Evolutionary conservation across 768 basidiomycete species (phyloP), one percentile per base, ranked within the genome.

Genomic region (Tremella mesenterica): DNA sequence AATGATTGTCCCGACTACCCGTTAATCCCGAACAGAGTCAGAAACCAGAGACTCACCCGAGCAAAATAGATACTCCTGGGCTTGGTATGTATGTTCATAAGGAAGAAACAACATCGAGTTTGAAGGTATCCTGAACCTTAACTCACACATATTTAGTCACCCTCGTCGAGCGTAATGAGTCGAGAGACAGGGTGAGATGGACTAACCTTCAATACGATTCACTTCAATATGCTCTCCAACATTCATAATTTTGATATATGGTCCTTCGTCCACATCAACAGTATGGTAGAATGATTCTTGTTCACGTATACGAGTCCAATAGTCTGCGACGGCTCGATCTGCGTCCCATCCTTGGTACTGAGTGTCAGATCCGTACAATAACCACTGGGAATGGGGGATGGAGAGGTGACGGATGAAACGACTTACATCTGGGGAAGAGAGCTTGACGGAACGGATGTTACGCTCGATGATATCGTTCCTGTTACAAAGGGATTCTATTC

Each of bases 31-130:
- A 20, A 16, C 20, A 31, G 18, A 4, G 10, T 16, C 31, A 3
- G n/a, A 36, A 26, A 34, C 53, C 31, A 38, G 46, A 43, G 27
- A 72, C 86, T 56, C 68, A 95, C 92, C 34, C 93, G 77, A 4
- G 93, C 93, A 75, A 99, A 96, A 73, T 92, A 97, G 58, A 99
- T 99, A 44, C 85, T 90, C 20, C 93, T 80, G 69, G 84, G 86
- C 58, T 81, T 79, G 66, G 91, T 96, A 75, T 99, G 93, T 44
- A 99, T 96, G 72, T 99, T 99, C 95, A 97, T 97, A 41, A 99
- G 78, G 79, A 95, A 97, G 79, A 97, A 99, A 23, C 97, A 88
- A 54, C 96, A 91, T 55, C 93, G 78, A 1, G 89, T 89, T 84
- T 97, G 74, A 14, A 63, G 46, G 48, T 73, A 74, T 7, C 73